Evolutionary conservation across 2,329 filamentous ascomycete genomes (phyloP).

Genomic region (Fusarium chaquense): DNA sequence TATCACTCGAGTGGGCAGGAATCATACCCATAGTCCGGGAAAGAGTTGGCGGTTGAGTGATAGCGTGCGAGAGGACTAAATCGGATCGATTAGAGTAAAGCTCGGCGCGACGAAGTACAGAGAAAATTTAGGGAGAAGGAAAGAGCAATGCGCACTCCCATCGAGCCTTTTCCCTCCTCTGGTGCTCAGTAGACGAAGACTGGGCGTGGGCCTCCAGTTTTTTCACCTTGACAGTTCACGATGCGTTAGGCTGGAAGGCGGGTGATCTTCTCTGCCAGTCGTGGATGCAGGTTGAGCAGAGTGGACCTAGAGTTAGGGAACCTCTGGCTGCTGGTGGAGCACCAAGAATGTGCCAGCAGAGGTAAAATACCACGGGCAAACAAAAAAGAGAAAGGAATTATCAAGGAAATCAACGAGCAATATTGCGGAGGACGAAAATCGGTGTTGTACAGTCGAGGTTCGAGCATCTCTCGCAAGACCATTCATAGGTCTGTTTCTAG

Average conservation of each 20-base stretch:
- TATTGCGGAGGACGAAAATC: conserved; percentile 11
- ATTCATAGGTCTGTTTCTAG: conserved; percentile 28
- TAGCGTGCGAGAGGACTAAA: conserved; percentile 53
- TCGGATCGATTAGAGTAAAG: conserved; percentile 21
- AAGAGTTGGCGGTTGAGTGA: conserved; percentile 53
- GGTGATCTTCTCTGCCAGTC: conserved; percentile 25
- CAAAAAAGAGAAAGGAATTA: not conserved
- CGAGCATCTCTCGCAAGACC: conserved; percentile 2
- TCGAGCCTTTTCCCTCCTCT: conserved; percentile 44
- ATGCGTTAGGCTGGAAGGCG: conserved; percentile 28
- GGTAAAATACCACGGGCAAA: conserved; percentile 5
- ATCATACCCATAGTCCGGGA: conserved; percentile 59
- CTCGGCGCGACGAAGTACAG: conserved; percentile 10
- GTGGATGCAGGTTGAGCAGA: conserved; percentile 3
- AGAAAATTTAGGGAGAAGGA: conserved; percentile 8
- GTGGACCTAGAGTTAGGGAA: not conserved
- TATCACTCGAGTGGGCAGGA: conserved; percentile 16
- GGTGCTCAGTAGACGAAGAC: conserved; percentile 30
- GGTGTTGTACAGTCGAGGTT: conserved; percentile 17
- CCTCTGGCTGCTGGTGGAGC: conserved; percentile 1
- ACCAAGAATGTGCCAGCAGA: not conserved
- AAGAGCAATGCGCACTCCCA: conserved; percentile 50
- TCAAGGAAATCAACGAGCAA: not conserved
- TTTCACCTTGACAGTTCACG: conserved; percentile 41
- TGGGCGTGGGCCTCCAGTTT: conserved; percentile 49